Evolutionary conservation across 2,329 filamentous ascomycete species (phyloP).

Genomic region (Phialophora verrucosa): DNA sequence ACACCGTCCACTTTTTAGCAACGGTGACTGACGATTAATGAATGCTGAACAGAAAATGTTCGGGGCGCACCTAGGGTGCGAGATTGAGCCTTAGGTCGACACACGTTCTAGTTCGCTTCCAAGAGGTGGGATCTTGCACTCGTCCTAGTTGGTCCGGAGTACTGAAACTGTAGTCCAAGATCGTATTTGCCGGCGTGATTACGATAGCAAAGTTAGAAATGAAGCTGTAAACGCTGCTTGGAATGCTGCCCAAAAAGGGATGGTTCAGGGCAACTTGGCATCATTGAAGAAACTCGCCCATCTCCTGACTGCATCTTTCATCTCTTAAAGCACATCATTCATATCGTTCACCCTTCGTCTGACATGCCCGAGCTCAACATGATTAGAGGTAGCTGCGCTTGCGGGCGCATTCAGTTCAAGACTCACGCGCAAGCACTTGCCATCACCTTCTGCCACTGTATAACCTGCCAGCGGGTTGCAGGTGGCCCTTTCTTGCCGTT

Average conservation of each 20-base stretch:
- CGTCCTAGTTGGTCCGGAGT: no score
- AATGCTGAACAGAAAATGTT: no score
- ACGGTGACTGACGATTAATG: no score
- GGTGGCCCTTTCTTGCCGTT: constrained; percentile 56
- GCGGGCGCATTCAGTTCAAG: constrained; percentile 34
- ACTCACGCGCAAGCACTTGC: constrained; percentile 41
- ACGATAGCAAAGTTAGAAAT: no score
- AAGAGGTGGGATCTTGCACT: no score
- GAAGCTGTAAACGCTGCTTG: neutral
- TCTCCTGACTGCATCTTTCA: neutral
- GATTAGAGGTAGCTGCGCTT: constrained; percentile 38
- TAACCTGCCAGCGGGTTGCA: constrained; percentile 56
- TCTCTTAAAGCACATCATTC: neutral
- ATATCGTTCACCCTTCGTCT: neutral
- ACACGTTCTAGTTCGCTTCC: no score
- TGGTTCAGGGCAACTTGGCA: neutral
- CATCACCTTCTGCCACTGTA: constrained; percentile 55
- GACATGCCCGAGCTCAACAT: constrained; percentile 14
- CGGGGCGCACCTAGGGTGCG: no score
- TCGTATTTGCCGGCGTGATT: no score
- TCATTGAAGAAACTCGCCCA: neutral
- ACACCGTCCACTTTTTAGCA: no score
- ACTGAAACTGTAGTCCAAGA: no score
- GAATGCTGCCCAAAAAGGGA: neutral
- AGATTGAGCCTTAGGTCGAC: no score